Base-by-base conservation (phyloP, 371 early-diverging fungal species). In the Gilbertella persicaria region DNA sequence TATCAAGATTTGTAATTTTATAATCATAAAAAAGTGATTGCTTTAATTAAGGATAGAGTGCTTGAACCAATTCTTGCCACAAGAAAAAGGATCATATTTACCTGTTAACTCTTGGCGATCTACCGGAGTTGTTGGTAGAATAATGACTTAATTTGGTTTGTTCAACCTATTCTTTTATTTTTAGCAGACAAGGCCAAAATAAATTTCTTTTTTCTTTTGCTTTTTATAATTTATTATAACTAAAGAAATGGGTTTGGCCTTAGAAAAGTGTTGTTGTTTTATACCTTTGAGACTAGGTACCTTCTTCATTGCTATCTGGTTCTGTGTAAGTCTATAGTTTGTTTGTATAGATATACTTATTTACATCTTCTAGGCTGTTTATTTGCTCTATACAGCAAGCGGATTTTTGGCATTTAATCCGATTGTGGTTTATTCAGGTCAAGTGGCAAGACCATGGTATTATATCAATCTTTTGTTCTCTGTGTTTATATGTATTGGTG, bases 371-470 rank as follows among this genome's bases (percentile, higher is more conserved):
- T 64, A 77, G 78, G 58, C 64, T 13, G 50, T 62, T 19, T 73
- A 77, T 30, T 50, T 77, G 23, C 58, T 77, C 42, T 69, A 77
- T 55, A 66, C 70, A 17, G 48, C 60, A n/a, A 77, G 72, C 20
- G 78, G 78, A 12, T 77, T 77, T 28, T 43, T 77, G 16, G 77
- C 73, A 14, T 62, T 67, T 50, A 76, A 76, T 61, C 59, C 74
- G 19, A 66, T 67, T 33, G 58, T 69, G 20, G 54, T 69, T 14
- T 77, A 77, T 53, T 73, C 78, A 26, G 69, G 78, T 38, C 78
- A 77, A 41, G 53, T 68, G 38, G 71, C 74, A 0, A 67, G 53
- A 52, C 64, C 74, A 5, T 71, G 74, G 69, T 77, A 73, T 42
- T 71, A 71, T 35, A 64, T 77, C 20, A 71, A 71, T 33, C 55